These are phyloP conservation scores for Russula vinacea DNA, from an alignment of 768 basidiomycete genomes.

Conservation along the genomic window DNA sequence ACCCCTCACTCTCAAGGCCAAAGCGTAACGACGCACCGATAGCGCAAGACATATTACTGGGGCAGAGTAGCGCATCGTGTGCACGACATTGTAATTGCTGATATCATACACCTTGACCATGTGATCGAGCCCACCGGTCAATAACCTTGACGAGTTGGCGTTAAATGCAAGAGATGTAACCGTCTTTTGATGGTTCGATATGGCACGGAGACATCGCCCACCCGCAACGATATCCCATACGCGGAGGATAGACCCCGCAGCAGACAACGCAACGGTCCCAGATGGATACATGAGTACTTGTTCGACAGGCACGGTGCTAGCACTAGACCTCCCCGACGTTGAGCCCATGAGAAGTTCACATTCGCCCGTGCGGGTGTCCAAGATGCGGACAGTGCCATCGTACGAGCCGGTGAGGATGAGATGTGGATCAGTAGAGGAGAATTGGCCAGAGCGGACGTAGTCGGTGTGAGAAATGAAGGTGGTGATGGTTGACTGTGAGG, in stretches of 20 bases:
- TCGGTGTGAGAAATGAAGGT: constrained; percentile 88
- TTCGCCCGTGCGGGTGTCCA: constrained; percentile 78
- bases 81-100: constrained; percentile 88
- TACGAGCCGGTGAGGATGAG: constrained; percentile 92
- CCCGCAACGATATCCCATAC: constrained; percentile 95
- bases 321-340: constrained; percentile 33
- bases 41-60: constrained; percentile 86
- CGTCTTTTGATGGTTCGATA: constrained; percentile 98
- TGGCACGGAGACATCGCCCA: constrained; percentile 80
- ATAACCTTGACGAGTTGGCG: constrained; percentile 65
- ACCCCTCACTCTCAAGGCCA: not conserved
- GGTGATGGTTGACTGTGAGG: constrained; percentile 73
- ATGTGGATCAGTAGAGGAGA: constrained; percentile 78
- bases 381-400: constrained; percentile 85
- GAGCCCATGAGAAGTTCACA: constrained; percentile 80
- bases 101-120: constrained; percentile 99
- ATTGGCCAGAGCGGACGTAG: constrained; percentile 91
- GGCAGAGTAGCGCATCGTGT: constrained; percentile 98
- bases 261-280: constrained; percentile 78
- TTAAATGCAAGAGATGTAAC: constrained; percentile 87
- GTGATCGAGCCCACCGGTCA: constrained; percentile 91
- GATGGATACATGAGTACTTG: constrained; percentile 91
- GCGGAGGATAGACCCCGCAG: constrained; percentile 88
- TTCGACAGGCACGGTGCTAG: constrained; percentile 67
- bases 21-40: constrained; percentile 57